These are phyloP conservation scores for Dichotomocladium elegans DNA, from an alignment of 371 early-diverging fungal genomes.

Conservation along the genomic window DNA sequence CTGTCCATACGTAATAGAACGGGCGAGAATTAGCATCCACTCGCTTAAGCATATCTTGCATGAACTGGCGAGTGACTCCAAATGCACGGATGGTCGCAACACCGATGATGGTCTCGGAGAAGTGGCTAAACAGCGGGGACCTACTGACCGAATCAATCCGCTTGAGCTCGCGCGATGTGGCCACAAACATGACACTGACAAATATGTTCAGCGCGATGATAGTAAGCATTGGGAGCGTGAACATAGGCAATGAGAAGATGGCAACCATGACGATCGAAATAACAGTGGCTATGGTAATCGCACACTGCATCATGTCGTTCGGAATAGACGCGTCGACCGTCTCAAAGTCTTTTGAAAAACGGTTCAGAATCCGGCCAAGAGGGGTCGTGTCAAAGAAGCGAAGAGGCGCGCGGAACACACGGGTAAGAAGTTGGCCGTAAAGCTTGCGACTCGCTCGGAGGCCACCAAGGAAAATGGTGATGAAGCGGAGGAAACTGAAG, in stretches of 20 bases:
- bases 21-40: conserved; percentile 66
- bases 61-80: conserved; percentile 57
- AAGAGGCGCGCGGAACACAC: conserved; percentile 62
- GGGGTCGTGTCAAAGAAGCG: conserved; percentile 90
- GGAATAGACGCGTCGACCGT: conserved; percentile 47
- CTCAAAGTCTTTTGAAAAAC: conserved; percentile 62
- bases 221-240: conserved; percentile 39
- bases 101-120: conserved; percentile 67
- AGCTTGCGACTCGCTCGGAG: conserved; percentile 43
- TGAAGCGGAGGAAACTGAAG: conserved; percentile 29
- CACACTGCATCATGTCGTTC: conserved; percentile 45
- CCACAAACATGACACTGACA: conserved; percentile 62
- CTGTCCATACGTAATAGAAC: conserved; percentile 69
- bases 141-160: conserved; percentile 74
- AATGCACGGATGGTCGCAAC: conserved; percentile 79
- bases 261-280: conserved; percentile 61
- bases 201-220: conserved; percentile 44
- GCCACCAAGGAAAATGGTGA: conserved; percentile 42
- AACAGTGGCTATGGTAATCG: conserved; percentile 48
- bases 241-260: conserved; percentile 55
- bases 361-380: conserved; percentile 80
- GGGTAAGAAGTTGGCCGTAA: conserved; percentile 45
- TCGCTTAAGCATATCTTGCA: conserved; percentile 46
- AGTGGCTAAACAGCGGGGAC: conserved; percentile 75
- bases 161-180: conserved; percentile 72